A percentile compares a stretch with the other conserved stretches of the same genome.
Evolutionary conservation across 352 stramenopile species (phyloP).

Genomic region (Pythium periplocum): DNA sequence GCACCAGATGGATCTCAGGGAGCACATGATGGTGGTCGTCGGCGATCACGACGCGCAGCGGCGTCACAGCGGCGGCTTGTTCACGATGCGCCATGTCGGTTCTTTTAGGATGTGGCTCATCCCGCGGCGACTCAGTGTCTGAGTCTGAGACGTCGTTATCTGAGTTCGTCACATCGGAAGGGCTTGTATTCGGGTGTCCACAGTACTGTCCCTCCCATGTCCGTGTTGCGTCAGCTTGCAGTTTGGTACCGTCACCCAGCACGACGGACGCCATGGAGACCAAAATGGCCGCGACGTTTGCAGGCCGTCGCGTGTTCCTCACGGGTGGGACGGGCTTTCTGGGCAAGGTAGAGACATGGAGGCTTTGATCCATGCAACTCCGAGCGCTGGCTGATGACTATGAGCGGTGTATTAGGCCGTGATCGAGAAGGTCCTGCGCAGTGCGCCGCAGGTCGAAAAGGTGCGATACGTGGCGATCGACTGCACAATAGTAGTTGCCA

Average conservation of each 20-base stretch:
- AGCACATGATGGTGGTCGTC: slow-evolving; percentile 83
- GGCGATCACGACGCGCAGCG: slow-evolving; percentile 46
- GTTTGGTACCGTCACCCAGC: too few species aligned
- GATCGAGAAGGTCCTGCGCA: slow-evolving; percentile 79
- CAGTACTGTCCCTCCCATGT: too few species aligned
- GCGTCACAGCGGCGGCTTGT: background rate
- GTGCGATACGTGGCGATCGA: slow-evolving; percentile 12
- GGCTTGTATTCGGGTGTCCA: slow-evolving; percentile 4
- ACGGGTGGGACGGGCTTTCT: slow-evolving; percentile 86
- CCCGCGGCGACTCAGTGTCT: background rate
- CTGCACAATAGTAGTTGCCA: too few species aligned
- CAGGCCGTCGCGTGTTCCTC: slow-evolving; percentile 69
- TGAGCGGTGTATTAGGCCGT: slow-evolving; percentile 29
- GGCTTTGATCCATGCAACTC: too few species aligned
- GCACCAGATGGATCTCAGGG: slow-evolving; percentile 57
- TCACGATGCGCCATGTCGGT: too few species aligned
- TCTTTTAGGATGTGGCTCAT: too few species aligned
- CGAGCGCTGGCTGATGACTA: too few species aligned
- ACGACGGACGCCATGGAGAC: too few species aligned
- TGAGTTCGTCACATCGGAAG: background rate
- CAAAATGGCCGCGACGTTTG: slow-evolving; percentile 22
- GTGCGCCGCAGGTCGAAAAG: slow-evolving; percentile 45
- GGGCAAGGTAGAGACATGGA: slow-evolving; percentile 45
- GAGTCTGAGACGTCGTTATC: background rate
- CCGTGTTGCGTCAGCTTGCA: too few species aligned